Conservation (phyloP, 2,329 filamentous ascomycete genomes). For the Nemania sp. region DNA sequence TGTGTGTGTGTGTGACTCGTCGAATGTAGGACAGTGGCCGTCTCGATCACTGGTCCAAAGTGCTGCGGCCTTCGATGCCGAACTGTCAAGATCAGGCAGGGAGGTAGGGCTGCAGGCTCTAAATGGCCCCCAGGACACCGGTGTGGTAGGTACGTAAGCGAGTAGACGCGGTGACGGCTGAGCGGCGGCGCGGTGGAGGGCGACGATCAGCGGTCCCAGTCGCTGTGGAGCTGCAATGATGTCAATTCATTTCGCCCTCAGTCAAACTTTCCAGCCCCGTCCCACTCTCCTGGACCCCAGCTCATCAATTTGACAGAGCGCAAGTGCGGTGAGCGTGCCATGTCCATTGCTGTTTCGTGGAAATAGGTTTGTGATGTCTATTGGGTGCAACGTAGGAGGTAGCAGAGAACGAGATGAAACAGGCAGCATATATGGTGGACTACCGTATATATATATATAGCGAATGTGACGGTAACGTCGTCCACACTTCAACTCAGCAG, state of each 20-base stretch:
- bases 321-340: background rate
- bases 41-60: constrained; percentile 1
- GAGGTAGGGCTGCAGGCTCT: background rate
- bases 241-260: constrained; percentile 28
- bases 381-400: background rate
- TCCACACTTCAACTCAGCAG: background rate
- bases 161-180: constrained; percentile 1
- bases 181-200: background rate
- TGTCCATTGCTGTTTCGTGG: background rate
- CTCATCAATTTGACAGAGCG: constrained; percentile 5
- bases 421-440: background rate
- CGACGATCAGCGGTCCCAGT: constrained; percentile 17
- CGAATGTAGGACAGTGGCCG: background rate
- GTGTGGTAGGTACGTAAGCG: constrained; percentile 1
- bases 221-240: constrained; percentile 37
- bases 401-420: constrained; percentile 6
- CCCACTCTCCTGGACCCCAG: constrained; percentile 6
- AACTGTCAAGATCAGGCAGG: background rate
- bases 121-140: too few species aligned
- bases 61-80: background rate
- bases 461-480: too few species aligned
- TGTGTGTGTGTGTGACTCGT: background rate
- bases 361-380: too few species aligned
- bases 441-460: background rate
- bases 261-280: constrained; percentile 6